Evolutionary conservation across 305 asterid species (phyloP).

Genomic region (Fraxinus latifolia): DNA sequence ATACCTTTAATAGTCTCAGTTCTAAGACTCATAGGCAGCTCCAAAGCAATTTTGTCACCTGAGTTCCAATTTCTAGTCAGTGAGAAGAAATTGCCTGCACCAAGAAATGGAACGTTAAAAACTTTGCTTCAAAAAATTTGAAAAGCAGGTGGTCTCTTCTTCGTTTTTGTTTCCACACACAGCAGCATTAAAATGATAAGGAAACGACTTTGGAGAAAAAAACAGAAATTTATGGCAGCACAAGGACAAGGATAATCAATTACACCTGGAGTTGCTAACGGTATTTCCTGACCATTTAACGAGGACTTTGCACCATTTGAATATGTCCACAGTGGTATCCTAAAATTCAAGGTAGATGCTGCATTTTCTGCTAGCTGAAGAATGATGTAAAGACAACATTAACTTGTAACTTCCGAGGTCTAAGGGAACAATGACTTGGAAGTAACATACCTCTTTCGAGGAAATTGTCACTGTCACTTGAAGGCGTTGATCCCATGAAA

Average conservation of each 20-base stretch:
- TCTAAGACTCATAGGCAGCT: conserved; percentile 51
- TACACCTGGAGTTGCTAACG: conserved; percentile 52
- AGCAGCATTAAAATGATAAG: not conserved
- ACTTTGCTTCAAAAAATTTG: not conserved
- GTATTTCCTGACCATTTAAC: conserved; percentile 39
- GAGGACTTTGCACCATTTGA: conserved; percentile 45
- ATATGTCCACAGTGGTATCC: conserved; percentile 65
- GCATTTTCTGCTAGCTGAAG: conserved; percentile 27
- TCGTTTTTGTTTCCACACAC: not conserved
- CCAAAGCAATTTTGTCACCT: conserved; percentile 52
- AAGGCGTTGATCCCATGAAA: conserved; percentile 60
- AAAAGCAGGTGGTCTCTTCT: not conserved
- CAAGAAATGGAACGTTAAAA: not conserved
- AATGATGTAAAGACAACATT: not conserved
- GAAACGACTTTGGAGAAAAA: not conserved
- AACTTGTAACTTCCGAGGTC: not conserved
- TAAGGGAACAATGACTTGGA: not conserved
- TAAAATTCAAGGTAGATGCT: conserved; percentile 43
- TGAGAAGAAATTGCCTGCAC: conserved; percentile 56
- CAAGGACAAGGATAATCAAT: not conserved
- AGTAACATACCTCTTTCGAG: conserved; percentile 34
- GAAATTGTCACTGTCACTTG: conserved; percentile 37
- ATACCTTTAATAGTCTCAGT: conserved; percentile 73
- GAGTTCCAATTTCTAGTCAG: conserved; percentile 51
- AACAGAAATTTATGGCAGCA: not conserved